Base-by-base conservation (phyloP, 2,329 filamentous ascomycete genomes). In the Monosporascus sp. region DNA sequence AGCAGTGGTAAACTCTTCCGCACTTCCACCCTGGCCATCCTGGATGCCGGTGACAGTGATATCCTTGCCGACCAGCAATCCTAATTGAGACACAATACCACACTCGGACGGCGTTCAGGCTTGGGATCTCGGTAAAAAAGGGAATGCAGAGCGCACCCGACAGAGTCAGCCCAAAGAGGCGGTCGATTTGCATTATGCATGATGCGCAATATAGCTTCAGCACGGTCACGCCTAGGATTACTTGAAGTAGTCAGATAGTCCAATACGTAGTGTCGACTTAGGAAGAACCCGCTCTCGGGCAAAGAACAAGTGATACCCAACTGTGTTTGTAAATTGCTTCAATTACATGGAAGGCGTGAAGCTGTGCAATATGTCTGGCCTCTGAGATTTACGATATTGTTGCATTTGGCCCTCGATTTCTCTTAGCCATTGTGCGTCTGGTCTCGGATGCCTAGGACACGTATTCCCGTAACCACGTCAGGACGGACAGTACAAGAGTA, bases 11-110 rank as follows among this genome's bases (percentile, higher is more conserved):
- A 97, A 83, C 88, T 99, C 73, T 99, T 96, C 88, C 85, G 91
- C 68, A 96, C 90, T 86, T 93, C 90, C 65, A 96, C 92, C 77
- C 95, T 99, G 89, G 87, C 92, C 68, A 88, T 97, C 72, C 81
- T 97, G 65, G 94, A 99, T 78, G 91, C 92, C 73, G 94, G 93
- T 85, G 89, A 97, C 85, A 96, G 90, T 66, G 94, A 99, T 78
- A 99, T 99, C 77, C 84, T 99, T 68, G 86, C 80, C 77, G 85
- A 90, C 76, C 84, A 85, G 74, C 74, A 79, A 71, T 77, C 81
- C 68, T 88, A 86, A 76, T 58, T 59, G 38, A 59, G 49, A 59
- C 53, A 56, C 51, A 53, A 51, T 57, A 65, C 61, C 47, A 22
- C 50, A 48, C 50, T 49, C 47, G 54, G 51, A 63, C 54, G 65